A percentile compares a stretch with the other conserved stretches of the same genome.
phyloP scores from a whole-genome alignment of 2,329 filamentous ascomycete species.

The Cercospora nicotianae region DNA sequence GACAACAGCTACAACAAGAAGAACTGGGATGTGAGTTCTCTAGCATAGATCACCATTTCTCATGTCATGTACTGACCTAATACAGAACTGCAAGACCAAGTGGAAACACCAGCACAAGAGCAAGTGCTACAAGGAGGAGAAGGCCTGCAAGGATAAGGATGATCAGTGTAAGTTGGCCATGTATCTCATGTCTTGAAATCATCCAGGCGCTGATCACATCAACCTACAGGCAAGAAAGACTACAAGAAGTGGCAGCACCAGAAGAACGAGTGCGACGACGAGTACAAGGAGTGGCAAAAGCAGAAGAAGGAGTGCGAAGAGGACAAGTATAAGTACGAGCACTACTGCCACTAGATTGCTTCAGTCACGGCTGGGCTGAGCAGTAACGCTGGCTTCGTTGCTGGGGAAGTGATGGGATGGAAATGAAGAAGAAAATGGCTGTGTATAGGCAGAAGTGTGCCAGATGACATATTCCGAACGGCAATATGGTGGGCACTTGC shows the following conservation, averaged over 20 bases:
- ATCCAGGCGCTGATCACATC: background rate
- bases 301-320: conserved; percentile 4
- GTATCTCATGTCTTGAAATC: background rate
- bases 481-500: no score
- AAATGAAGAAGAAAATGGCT: background rate
- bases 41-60: background rate
- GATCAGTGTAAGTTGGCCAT: background rate
- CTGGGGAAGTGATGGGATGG: background rate
- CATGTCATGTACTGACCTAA: background rate
- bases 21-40: background rate
- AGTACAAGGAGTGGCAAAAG: background rate
- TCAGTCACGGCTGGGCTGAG: background rate
- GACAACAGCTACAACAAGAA: conserved; percentile 7
- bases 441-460: no score
- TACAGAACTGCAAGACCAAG: background rate
- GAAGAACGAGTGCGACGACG: background rate
- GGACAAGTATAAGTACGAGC: background rate
- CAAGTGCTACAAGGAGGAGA: conserved; percentile 7
- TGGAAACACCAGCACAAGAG: background rate
- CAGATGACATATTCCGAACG: no score
- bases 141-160: conserved; percentile 4
- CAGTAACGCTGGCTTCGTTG: background rate
- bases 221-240: background rate
- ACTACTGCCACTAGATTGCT: background rate
- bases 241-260: conserved; percentile 7